A percentile compares a stretch with the other conserved stretches of the same genome.
These are phyloP conservation scores for Saccharomycopsis javanensis DNA, from an alignment of 805 yeast species.

Conservation along the genomic window DNA sequence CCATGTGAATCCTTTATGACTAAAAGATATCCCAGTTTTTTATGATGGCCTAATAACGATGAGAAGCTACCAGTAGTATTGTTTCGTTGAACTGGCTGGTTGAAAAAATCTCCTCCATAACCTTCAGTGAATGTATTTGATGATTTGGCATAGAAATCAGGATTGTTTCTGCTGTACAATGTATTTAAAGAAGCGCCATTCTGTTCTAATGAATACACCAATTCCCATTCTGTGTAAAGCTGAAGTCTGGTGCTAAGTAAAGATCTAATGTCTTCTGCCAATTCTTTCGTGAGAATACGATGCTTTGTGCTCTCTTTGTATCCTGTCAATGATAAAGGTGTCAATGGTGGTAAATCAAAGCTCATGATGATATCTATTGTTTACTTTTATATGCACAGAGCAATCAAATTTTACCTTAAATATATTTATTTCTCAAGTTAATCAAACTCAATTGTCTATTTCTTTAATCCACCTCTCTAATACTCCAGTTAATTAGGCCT, in stretches of 20 bases:
- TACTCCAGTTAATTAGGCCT: too few species aligned
- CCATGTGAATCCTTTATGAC: conserved; percentile 57
- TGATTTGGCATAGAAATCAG: conserved; percentile 29
- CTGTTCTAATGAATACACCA: conserved; percentile 80
- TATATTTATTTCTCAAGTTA: too few species aligned
- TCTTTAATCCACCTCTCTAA: too few species aligned
- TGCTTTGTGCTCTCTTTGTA: conserved; percentile 49
- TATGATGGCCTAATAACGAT: conserved; percentile 25
- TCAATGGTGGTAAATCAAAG: conserved; percentile 31
- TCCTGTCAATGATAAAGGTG: conserved; percentile 51
- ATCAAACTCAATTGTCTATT: too few species aligned
- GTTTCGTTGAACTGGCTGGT: conserved; percentile 21
- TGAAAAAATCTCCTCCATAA: not conserved
- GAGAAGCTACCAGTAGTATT: not conserved
- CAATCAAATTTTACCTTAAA: not conserved
- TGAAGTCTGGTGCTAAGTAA: conserved; percentile 75
- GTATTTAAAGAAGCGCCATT: conserved; percentile 85
- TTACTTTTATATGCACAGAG: not conserved
- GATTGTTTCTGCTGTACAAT: conserved; percentile 48
- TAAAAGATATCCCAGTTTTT: conserved; percentile 61
- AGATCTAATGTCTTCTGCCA: conserved; percentile 67
- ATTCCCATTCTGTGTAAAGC: conserved; percentile 64
- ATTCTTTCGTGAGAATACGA: conserved; percentile 43
- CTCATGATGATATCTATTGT: not conserved
- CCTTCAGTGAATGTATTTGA: conserved; percentile 15